Evolutionary conservation across 192 early-diverging fungal species (phyloP).

Genomic region (Linderina pennispora): DNA sequence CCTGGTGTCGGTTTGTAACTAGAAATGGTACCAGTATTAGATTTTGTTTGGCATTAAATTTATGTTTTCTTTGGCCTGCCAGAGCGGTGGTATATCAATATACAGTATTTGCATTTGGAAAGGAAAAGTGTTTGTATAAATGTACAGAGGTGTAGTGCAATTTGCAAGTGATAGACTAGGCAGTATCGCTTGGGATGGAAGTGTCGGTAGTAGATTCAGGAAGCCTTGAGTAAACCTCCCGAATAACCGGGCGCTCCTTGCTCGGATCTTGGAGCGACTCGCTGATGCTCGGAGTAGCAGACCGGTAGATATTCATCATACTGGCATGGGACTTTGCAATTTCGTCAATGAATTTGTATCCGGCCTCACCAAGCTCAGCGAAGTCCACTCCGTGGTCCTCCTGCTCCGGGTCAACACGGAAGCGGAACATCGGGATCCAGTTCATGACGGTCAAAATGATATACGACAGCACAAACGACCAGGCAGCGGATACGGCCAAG

Average conservation of each 20-base stretch:
- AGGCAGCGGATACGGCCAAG: slow-evolving; percentile 53
- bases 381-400: slow-evolving; percentile 49
- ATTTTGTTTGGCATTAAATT: too few relatives aligned
- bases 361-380: slow-evolving; percentile 48
- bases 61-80: too few relatives aligned
- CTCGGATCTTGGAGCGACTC: slow-evolving; percentile 22
- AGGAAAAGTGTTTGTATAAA: too few relatives aligned
- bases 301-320: not conserved
- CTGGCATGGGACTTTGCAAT: slow-evolving; percentile 4
- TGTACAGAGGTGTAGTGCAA: too few relatives aligned
- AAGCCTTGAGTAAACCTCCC: too few relatives aligned
- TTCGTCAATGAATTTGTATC: slow-evolving; percentile 38
- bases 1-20: too few relatives aligned
- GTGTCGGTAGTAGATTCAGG: too few relatives aligned
- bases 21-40: too few relatives aligned
- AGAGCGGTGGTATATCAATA: too few relatives aligned
- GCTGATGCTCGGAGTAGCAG: slow-evolving; percentile 9
- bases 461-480: slow-evolving; percentile 54
- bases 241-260: slow-evolving; percentile 18
- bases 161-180: too few relatives aligned
- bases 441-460: slow-evolving; percentile 52
- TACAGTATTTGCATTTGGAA: too few relatives aligned
- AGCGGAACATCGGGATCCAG: slow-evolving; percentile 47
- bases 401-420: slow-evolving; percentile 49
- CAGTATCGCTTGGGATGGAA: too few relatives aligned